Base-by-base conservation (phyloP, 192 early-diverging fungal species). In the Jimgerdemannia flammicorona region DNA sequence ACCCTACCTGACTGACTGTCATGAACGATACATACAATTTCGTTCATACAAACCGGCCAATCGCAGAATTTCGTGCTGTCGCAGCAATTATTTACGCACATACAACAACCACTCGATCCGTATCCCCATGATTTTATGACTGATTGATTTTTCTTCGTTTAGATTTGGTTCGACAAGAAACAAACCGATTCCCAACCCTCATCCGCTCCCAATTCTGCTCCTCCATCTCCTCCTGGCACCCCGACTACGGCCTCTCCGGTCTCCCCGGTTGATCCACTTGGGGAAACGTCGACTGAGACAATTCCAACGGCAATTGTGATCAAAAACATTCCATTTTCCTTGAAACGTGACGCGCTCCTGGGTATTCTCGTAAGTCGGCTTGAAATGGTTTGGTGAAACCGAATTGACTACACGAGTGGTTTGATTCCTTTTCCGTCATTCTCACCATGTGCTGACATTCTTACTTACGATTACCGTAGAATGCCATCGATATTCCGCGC, bases 241-340 rank as follows among this genome's bases (percentile, higher is more conserved):
- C 74, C 74, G 67, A 75, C 29, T 42, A 18, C 74, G 19, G 40
- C 67, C 19, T 68, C 40, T 1, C 67, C 67, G 6, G 9, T 40
- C 19, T 68, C 40, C 9, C 67, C 67, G 6, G 9, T 40, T 0
- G 40, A 68, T 68, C 18, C 9, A 18, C 6, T 40, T 19, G 67
- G 40, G 9, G 40, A 68, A 9, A 19, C 67, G 0, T 44, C 64
- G 39, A 69, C 19, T 44, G 71, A 75, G 39, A 73, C 76, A 18
- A 94, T 94, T 70, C 88, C 90, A 19, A 94, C 89, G 19, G 91
- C 93, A 0, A 88, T 94, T 70, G 93, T 94, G 42, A 91, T 94
- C 80, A 94, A 94, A 79, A 94, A 94, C 82, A 94, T 94, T 81
- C 90, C 89, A 59, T 94, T 94, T 81, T 86, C 87, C 14, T 84